Evolutionary conservation across 192 early-diverging fungal species (phyloP).

Genomic region (Spizellomyces sp.): DNA sequence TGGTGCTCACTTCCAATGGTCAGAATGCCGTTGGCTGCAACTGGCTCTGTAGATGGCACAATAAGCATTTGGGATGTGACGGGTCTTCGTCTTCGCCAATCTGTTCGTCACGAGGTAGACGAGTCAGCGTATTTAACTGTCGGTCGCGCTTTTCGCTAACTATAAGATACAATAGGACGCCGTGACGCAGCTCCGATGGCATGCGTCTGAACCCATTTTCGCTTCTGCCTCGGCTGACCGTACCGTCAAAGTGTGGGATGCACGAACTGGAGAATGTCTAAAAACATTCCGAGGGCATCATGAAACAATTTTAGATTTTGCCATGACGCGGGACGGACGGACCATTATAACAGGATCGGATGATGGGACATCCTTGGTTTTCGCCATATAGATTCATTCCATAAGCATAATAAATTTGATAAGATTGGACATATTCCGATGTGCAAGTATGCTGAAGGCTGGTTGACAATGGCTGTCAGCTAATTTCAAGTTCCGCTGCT

Average conservation of each 20-base stretch:
- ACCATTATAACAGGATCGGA: slow-evolving; percentile 80
- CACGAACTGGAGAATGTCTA: slow-evolving; percentile 78
- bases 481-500: too few species aligned
- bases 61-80: slow-evolving; percentile 93
- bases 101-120: slow-evolving; percentile 73
- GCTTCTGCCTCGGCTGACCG: slow-evolving; percentile 78
- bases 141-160: slow-evolving; percentile 7
- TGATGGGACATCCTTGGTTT: slow-evolving; percentile 62
- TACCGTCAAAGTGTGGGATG: slow-evolving; percentile 88
- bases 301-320: slow-evolving; percentile 84
- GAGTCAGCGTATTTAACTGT: not conserved
- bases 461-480: too few species aligned
- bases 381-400: not conserved
- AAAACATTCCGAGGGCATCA: slow-evolving; percentile 82
- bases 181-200: slow-evolving; percentile 78
- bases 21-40: slow-evolving; percentile 75
- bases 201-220: slow-evolving; percentile 67
- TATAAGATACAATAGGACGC: slow-evolving; percentile 59
- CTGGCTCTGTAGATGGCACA: slow-evolving; percentile 85
- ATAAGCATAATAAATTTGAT: too few species aligned
- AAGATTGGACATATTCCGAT: too few species aligned
- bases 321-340: slow-evolving; percentile 68
- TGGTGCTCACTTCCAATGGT: slow-evolving; percentile 5
- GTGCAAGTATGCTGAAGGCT: too few species aligned
- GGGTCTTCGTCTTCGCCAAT: slow-evolving; percentile 78